Evolutionary conservation across 306 rosid genomes (phyloP), one percentile per base, ranked within the genome.

Genomic region (Prunus mume): DNA sequence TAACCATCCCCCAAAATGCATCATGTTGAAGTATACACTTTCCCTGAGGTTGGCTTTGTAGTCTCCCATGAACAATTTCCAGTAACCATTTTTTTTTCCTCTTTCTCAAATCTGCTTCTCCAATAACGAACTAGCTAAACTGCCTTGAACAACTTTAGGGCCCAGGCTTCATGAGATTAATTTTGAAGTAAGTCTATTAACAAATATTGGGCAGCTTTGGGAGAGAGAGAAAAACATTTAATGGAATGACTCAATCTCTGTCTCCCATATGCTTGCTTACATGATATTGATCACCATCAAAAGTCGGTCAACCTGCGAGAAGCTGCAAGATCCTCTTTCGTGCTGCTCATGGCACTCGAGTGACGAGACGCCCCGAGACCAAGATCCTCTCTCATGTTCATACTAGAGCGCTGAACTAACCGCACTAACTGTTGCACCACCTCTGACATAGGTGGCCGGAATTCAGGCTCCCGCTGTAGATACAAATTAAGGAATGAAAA

Each of bases 401-500:
- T 6, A 51, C 84, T 88, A 17, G 98, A 90, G 12, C 81, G 77
- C 72, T 91, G 87, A 69, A 88, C 85, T 78, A 91, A 73, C 69
- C 87, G 87, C 49, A 82, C 84, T 87, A 94, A 80, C 56, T 91
- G 76, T 74, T 90, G 90, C 75, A 91, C 97, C 74, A 91, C 91
- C 83, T 94, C 97, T 0, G 97, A 90, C 71, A 87, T 89, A 1
- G 91, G 87, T 65, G 94, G 93, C 70, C 97, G 90, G 70, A 86
- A 88, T 71, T 90, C 91, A 0, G 93, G 88, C 77, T 91, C 97
- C 47, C 73, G n/a, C 97, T 94, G 60, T 28, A 81, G 4, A 57
- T 58, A 41, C 9, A 47, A 27, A 45, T 9, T 12, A 41, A 15
- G 7, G 46, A 9, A 45, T 20, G 9, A 24, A 45, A 70, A 49